Conservation (phyloP, 305 asterid genomes). For the Fraxinus nigra region DNA sequence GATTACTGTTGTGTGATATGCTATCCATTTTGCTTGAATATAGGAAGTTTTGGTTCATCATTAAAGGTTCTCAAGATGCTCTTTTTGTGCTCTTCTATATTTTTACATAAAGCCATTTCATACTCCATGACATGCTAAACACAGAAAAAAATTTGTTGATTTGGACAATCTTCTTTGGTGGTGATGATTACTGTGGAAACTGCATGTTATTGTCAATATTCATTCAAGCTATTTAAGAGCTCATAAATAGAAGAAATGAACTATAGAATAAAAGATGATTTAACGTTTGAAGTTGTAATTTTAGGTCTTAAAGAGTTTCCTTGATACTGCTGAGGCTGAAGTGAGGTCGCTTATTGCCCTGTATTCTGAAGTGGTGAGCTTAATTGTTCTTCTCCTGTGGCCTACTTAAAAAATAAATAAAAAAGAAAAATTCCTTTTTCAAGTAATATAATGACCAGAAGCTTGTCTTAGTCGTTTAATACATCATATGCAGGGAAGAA, state of each 20-base stretch:
- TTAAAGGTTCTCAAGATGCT: neutral
- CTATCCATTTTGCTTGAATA: neutral
- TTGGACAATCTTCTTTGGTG: neutral
- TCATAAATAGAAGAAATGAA: neutral
- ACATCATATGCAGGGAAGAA: constrained; percentile 74
- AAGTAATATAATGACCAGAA: constrained; percentile 3
- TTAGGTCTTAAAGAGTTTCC: constrained; percentile 84
- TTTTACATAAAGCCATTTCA: neutral
- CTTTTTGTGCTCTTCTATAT: neutral
- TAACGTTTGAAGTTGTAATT: constrained; percentile 7
- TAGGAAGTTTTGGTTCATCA: neutral
- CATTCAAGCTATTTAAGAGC: neutral
- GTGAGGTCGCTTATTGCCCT: constrained; percentile 84
- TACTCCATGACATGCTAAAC: neutral
- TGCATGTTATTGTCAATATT: neutral
- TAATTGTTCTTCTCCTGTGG: constrained; percentile 8
- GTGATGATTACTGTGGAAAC: neutral
- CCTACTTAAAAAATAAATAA: neutral
- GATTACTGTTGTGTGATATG: neutral
- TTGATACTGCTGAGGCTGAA: constrained; percentile 84
- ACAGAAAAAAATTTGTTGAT: neutral
- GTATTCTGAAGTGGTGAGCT: constrained; percentile 92
- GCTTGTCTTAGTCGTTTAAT: constrained; percentile 16
- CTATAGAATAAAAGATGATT: neutral
- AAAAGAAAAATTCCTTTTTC: neutral